Evolutionary conservation across 2,329 filamentous ascomycete genomes (phyloP), one percentile per base, ranked within the genome.

Genomic region (Fusarium oligoseptatum): DNA sequence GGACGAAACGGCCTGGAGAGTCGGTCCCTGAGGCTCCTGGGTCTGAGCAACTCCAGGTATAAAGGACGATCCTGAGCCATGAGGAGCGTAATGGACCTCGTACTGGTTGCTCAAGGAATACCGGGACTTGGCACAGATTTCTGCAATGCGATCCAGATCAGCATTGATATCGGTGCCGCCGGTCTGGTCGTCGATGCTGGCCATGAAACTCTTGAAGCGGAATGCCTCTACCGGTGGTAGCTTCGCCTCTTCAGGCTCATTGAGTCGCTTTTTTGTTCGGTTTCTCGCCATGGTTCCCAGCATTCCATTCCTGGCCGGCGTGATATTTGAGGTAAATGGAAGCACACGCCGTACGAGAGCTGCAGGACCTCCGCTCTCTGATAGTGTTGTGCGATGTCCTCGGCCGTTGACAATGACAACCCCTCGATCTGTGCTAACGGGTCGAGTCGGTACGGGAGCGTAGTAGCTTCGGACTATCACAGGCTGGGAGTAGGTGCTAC

Each of bases 71-170:
- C 90, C 89, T 1, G 88, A 89, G 22, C 90, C 90, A 75, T 92
- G 90, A 15, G 90, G 90, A 14, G 88, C 84, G 68, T 92, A 88
- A 74, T 92, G 91, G 8, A 91, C 89, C 76, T 92, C 91, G 76
- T 92, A 92, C 78, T 92, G 90, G 79, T 92, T 91, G 80, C 90
- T 92, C 61, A 92, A 79, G 45, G 90, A 92, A 79, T 92, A 92
- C 50, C 88, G 87, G 14, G 90, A 92, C 37, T 89, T 86, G 41
- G 91, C 91, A 81, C 90, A 92, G 36, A 92, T 92, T 80, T 92
- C 90, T 12, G 91, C 91, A 76, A 92, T 92, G 45, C 89, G 87
- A 71, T 92, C 90, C 60, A 92, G 82, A 76, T 92, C 89, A 14
- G 89, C 84, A 61, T 85, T 85, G 68, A 92, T 89, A 67, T 88